Conservation (phyloP, 306 rosid species). For the Sechiopsis laciniata region DNA sequence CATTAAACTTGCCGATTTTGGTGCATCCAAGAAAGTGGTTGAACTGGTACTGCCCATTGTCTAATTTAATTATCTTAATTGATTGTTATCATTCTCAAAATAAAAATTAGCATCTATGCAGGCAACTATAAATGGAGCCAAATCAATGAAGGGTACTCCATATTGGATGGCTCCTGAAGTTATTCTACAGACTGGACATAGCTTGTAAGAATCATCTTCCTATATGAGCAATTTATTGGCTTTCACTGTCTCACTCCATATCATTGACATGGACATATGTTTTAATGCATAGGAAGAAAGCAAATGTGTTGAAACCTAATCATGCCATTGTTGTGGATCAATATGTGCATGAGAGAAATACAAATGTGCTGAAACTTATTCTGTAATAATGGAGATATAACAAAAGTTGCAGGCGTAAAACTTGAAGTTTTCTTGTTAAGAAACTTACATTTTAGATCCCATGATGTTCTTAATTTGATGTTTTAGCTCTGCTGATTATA, state of each 20-base stretch:
- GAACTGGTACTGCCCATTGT: conserved; percentile 58
- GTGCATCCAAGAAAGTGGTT: conserved; percentile 94
- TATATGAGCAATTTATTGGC: neutral
- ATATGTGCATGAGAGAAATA: neutral
- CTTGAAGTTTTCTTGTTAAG: neutral
- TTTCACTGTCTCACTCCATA: conserved; percentile 10
- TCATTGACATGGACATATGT: neutral
- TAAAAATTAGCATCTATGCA: conserved; percentile 30
- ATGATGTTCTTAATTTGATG: neutral
- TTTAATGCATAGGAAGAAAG: neutral
- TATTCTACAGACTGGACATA: conserved; percentile 88
- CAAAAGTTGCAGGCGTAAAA: neutral
- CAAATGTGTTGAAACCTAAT: neutral
- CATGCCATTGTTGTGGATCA: conserved; percentile 2
- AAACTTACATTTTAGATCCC: neutral
- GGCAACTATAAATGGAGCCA: conserved; percentile 90
- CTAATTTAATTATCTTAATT: conserved; percentile 19
- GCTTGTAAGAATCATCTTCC: conserved; percentile 53
- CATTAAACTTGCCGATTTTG: conserved; percentile 94
- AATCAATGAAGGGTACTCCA: conserved; percentile 95
- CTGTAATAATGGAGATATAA: neutral
- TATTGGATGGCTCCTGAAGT: conserved; percentile 99
- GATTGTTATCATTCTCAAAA: conserved; percentile 10
- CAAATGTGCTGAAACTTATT: neutral
- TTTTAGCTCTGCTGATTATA: too few species aligned